Evolutionary conservation across 2,329 filamentous ascomycete species (phyloP).

Genomic region (Madurella fahalii): DNA sequence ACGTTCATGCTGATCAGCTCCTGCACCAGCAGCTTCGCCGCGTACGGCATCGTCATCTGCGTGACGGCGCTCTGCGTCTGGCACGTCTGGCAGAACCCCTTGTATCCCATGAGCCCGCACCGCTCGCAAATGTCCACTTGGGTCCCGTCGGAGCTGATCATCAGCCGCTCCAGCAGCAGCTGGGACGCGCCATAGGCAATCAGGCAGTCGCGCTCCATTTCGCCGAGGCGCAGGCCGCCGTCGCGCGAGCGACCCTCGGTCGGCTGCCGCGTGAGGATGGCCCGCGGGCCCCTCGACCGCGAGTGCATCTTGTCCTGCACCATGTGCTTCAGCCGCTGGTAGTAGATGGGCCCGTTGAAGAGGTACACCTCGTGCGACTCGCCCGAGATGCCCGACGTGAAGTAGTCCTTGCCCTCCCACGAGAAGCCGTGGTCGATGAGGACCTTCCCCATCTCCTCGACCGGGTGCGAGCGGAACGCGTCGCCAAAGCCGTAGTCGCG

Average conservation of each 20-base stretch:
- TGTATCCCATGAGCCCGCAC: conserved; percentile 93
- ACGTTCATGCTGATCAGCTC: conserved; percentile 99
- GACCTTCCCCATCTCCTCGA: conserved; percentile 84
- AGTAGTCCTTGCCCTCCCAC: conserved; percentile 95
- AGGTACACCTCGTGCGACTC: conserved; percentile 93
- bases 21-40: conserved; percentile 91
- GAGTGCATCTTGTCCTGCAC: conserved; percentile 99
- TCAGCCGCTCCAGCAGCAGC: conserved; percentile 84
- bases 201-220: conserved; percentile 98
- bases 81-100: conserved; percentile 92
- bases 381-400: conserved; percentile 91
- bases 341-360: conserved; percentile 98
- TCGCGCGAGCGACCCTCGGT: conserved; percentile 92
- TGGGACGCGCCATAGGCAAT: conserved; percentile 96
- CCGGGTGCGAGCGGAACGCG: conserved; percentile 75
- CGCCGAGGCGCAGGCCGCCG: conserved; percentile 86
- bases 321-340: conserved; percentile 99
- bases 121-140: conserved; percentile 89
- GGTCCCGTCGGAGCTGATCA: conserved; percentile 89
- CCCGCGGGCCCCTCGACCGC: conserved; percentile 81
- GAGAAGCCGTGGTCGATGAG: conserved; percentile 87
- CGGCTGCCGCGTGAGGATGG: conserved; percentile 89
- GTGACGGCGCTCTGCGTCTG: conserved; percentile 79
- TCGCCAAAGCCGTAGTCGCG: conserved; percentile 82
- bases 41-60: conserved; percentile 95